A percentile compares a stretch with the other conserved stretches of the same genome.
Evolutionary conservation across 495 filamentous ascomycete species (phyloP).

Genomic region (Tetracladium setigerum): DNA sequence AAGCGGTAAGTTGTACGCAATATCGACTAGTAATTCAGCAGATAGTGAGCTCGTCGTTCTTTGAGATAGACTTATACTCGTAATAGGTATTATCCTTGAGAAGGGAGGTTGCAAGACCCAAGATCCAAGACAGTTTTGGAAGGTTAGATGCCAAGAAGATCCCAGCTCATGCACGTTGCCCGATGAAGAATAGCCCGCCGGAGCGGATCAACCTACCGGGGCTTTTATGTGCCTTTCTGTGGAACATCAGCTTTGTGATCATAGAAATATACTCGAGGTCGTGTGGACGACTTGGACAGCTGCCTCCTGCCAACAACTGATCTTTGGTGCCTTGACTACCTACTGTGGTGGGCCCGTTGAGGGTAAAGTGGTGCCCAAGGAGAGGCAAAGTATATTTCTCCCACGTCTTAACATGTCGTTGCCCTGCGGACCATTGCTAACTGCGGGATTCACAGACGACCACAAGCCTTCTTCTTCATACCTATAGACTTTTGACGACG

Average conservation of each 20-base stretch:
- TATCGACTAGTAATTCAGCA: no score
- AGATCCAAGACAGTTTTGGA: no score
- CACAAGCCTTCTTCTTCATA: not conserved
- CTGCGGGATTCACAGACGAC: constrained; percentile 10
- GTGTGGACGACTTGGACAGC: constrained; percentile 8
- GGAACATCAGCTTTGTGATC: constrained; percentile 16
- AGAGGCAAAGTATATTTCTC: constrained; percentile 17
- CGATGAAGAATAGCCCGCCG: not conserved
- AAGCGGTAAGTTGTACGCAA: no score
- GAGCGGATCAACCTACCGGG: constrained; percentile 13
- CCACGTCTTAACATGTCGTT: constrained; percentile 1
- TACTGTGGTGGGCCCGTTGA: constrained; percentile 21
- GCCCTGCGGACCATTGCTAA: constrained; percentile 18
- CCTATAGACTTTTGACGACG: constrained; percentile 5
- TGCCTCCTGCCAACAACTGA: not conserved
- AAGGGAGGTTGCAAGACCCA: no score
- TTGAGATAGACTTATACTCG: no score
- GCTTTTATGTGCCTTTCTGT: constrained; percentile 13
- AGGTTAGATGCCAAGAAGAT: no score
- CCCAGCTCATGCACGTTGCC: no score
- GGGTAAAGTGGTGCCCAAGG: constrained; percentile 18
- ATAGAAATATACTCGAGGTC: constrained; percentile 8
- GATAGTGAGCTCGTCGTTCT: no score
- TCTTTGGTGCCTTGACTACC: constrained; percentile 2
- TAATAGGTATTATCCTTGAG: no score